A percentile compares a stretch with the other conserved stretches of the same genome.
Conservation (phyloP, 257 asterid species). For the Phtheirospermum japonicum region DNA sequence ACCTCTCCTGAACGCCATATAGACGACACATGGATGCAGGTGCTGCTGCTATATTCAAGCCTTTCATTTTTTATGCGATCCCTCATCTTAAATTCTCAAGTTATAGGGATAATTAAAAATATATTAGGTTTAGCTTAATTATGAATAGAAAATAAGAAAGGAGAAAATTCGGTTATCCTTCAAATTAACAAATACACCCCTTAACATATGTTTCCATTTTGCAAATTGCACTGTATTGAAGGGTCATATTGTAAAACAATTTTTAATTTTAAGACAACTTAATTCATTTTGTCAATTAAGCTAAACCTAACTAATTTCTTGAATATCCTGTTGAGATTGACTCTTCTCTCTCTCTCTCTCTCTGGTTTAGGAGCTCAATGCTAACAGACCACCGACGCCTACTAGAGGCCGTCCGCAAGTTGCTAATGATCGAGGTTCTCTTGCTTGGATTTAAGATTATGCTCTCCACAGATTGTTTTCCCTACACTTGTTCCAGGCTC, state of each 20-base stretch:
- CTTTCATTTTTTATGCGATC: conserved; percentile 2
- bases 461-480: conserved; percentile 39
- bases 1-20: conserved; percentile 77
- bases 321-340: conserved; percentile 14
- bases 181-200: background rate
- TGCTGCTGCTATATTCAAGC: conserved; percentile 29
- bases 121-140: background rate
- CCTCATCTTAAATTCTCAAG: background rate
- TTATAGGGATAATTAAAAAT: background rate
- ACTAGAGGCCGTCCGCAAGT: conserved; percentile 98
- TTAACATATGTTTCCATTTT: too few relatives aligned
- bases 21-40: conserved; percentile 99
- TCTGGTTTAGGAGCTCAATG: conserved; percentile 75
- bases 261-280: background rate
- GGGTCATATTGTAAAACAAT: background rate
- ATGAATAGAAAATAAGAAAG: background rate
- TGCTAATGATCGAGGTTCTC: conserved; percentile 85
- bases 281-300: background rate
- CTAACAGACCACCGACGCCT: conserved; percentile 96
- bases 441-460: conserved; percentile 79
- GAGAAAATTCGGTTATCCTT: background rate
- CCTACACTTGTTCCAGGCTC: conserved; percentile 41
- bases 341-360: background rate
- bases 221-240: background rate
- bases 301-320: background rate